These are phyloP conservation scores for Yarrowia sp. DNA, from an alignment of 805 yeast species.

Conservation along the genomic window DNA sequence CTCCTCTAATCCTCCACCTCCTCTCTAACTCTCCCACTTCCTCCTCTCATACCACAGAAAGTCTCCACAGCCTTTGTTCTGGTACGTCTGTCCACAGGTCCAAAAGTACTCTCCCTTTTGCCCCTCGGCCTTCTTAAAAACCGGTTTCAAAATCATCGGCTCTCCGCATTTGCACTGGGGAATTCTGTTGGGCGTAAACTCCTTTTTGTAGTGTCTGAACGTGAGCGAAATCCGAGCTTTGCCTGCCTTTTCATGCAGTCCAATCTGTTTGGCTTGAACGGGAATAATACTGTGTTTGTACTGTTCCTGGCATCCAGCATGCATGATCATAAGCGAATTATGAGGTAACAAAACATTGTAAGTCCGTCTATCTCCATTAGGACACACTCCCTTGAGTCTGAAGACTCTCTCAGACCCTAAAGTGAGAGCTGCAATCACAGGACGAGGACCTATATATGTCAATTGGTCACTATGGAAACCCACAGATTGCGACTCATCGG, in stretches of 20 bases:
- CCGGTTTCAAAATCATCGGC: conserved; percentile 55
- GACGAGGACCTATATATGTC: conserved; percentile 68
- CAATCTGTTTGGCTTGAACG: conserved; percentile 37
- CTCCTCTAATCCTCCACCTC: too few relatives aligned
- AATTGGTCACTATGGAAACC: conserved; percentile 78
- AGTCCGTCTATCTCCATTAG: conserved; percentile 35
- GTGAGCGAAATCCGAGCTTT: conserved; percentile 60
- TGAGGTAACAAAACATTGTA: conserved; percentile 63
- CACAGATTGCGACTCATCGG: conserved; percentile 48
- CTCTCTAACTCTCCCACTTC: background rate
- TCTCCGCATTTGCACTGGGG: conserved; percentile 45
- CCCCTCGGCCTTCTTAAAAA: conserved; percentile 44
- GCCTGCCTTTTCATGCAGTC: conserved; percentile 50
- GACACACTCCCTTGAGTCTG: conserved; percentile 43
- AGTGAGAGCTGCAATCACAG: conserved; percentile 62
- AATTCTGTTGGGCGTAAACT: conserved; percentile 39
- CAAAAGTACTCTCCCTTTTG: conserved; percentile 61
- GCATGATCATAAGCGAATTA: conserved; percentile 67
- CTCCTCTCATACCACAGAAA: conserved; percentile 25
- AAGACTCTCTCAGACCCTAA: conserved; percentile 70
- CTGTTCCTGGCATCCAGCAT: conserved; percentile 74
- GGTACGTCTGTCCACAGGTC: conserved; percentile 51
- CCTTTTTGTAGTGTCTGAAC: conserved; percentile 51
- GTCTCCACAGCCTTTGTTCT: conserved; percentile 32
- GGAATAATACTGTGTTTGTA: conserved; percentile 64